A percentile compares a stretch with the other conserved stretches of the same genome.
phyloP scores from a whole-genome alignment of 805 yeast species.

The Teunomyces lycoperdinae region DNA sequence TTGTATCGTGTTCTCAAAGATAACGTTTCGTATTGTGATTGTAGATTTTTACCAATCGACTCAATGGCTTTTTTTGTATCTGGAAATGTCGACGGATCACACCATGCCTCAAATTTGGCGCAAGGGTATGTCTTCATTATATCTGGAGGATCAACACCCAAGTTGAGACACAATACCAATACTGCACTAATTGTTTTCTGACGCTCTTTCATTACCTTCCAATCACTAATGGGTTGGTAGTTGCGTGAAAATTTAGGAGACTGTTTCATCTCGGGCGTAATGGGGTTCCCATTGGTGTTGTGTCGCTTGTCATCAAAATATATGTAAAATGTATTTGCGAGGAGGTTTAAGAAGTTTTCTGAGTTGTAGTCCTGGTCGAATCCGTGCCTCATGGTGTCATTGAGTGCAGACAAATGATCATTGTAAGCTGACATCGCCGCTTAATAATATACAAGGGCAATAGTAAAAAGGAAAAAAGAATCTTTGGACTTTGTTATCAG shows the following conservation, averaged over 20 bases:
- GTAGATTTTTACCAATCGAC: constrained; percentile 83
- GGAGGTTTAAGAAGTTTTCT: constrained; percentile 51
- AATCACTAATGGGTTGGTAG: constrained; percentile 75
- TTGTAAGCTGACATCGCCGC: background rate
- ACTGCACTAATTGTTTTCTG: constrained; percentile 95
- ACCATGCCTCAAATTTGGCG: constrained; percentile 90
- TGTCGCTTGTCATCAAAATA: constrained; percentile 93
- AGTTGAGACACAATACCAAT: constrained; percentile 79
- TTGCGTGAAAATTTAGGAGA: constrained; percentile 41
- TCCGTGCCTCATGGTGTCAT: constrained; percentile 61
- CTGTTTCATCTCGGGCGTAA: constrained; percentile 50
- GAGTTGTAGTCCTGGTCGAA: constrained; percentile 60
- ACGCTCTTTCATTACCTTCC: constrained; percentile 88
- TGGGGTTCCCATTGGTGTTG: constrained; percentile 83
- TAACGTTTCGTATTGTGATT: constrained; percentile 83
- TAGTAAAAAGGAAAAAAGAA: background rate
- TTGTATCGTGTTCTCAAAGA: constrained; percentile 86
- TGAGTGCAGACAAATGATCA: constrained; percentile 44
- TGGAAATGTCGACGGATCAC: constrained; percentile 76
- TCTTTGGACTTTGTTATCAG: background rate
- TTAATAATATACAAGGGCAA: background rate
- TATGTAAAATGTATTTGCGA: constrained; percentile 69
- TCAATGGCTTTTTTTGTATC: constrained; percentile 91
- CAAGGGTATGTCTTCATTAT: constrained; percentile 89
- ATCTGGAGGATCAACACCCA: constrained; percentile 98